A percentile compares a stretch with the other conserved stretches of the same genome.
These are phyloP conservation scores for Gossypium ekmanianum DNA, from an alignment of 345 rosid genomes.

Conservation along the genomic window DNA sequence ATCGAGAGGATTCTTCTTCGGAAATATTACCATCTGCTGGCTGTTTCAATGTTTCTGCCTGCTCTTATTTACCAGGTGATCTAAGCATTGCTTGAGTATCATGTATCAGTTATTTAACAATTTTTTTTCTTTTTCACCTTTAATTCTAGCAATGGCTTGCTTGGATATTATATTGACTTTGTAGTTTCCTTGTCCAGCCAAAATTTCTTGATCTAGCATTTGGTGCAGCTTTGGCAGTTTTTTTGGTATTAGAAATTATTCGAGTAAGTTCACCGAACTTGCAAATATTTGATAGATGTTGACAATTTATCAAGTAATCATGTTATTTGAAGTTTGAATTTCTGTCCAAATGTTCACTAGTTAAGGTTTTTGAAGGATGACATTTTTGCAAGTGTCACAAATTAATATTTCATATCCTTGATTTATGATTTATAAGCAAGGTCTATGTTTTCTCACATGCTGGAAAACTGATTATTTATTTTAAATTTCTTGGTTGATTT, in stretches of 20 bases:
- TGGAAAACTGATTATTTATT: background rate
- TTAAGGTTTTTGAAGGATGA: background rate
- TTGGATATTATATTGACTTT: constrained; percentile 11
- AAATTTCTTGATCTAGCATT: constrained; percentile 92
- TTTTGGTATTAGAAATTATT: constrained; percentile 73
- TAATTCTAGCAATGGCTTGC: constrained; percentile 5
- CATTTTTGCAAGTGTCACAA: background rate
- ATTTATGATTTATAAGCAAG: background rate
- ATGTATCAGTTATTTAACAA: background rate
- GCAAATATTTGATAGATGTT: constrained; percentile 1
- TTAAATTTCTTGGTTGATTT: constrained; percentile 14
- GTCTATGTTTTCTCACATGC: constrained; percentile 7
- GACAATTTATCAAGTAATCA: constrained; percentile 1
- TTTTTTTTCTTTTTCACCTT: background rate
- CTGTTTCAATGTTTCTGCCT: constrained; percentile 91
- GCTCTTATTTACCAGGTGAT: constrained; percentile 93
- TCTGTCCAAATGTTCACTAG: background rate
- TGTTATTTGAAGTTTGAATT: background rate
- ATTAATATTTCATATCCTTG: background rate
- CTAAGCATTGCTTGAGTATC: constrained; percentile 12
- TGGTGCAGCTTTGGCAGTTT: constrained; percentile 86
- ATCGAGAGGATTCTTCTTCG: constrained; percentile 95
- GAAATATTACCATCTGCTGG: constrained; percentile 92
- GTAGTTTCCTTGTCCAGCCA: constrained; percentile 52
- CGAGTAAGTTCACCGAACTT: constrained; percentile 55